Conservation (phyloP, 257 asterid species). For the Dorcoceras hygrometricum region DNA sequence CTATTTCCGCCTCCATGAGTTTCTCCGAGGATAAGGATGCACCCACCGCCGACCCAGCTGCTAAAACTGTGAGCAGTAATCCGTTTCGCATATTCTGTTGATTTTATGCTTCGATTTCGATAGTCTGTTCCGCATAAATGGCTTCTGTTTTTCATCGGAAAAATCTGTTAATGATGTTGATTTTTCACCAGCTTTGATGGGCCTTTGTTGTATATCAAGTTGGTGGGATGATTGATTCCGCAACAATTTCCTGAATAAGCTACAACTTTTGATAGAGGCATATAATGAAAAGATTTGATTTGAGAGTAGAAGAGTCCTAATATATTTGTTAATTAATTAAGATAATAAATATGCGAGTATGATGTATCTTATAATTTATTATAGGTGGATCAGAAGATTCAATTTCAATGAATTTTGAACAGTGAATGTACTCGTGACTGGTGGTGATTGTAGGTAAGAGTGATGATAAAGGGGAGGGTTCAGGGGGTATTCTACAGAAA, state of each 20-base stretch:
- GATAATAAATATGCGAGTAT: too few relatives aligned
- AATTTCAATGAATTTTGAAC: too few relatives aligned
- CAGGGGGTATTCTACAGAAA: slow-evolving; percentile 92
- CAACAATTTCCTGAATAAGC: not conserved
- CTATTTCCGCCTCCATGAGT: slow-evolving; percentile 41
- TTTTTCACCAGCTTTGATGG: not conserved
- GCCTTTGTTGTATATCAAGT: not conserved
- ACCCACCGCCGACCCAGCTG: slow-evolving; percentile 19
- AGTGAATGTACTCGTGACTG: not conserved
- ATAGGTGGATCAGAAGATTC: too few relatives aligned
- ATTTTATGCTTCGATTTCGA: not conserved
- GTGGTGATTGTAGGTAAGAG: slow-evolving; percentile 48
- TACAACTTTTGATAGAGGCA: not conserved
- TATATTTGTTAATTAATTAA: not conserved
- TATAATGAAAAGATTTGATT: not conserved
- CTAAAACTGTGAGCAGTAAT: slow-evolving; percentile 51
- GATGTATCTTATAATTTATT: too few relatives aligned
- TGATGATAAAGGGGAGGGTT: slow-evolving; percentile 76
- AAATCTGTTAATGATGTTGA: not conserved
- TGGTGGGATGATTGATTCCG: not conserved
- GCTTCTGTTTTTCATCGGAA: not conserved
- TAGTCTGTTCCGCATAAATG: not conserved
- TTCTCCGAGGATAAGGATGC: slow-evolving; percentile 15
- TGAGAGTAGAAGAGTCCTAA: not conserved
- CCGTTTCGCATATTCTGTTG: not conserved